These are phyloP conservation scores for Aphanomyces euteiches DNA, from an alignment of 352 stramenopile species.

Conservation along the genomic window DNA sequence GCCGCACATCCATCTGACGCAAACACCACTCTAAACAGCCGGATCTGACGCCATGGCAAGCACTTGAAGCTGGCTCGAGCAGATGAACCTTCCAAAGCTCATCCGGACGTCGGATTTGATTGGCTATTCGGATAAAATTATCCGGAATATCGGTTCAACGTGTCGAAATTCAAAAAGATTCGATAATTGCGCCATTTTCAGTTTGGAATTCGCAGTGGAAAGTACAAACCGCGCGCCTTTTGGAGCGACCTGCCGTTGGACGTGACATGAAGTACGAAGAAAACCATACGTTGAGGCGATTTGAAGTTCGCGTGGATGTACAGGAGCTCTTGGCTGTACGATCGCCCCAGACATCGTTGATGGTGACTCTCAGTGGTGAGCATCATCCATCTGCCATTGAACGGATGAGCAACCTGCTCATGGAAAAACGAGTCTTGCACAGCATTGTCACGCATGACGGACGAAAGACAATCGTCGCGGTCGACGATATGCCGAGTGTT, in stretches of 20 bases:
- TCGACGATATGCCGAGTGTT: conserved; percentile 15
- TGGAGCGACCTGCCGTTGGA: background rate
- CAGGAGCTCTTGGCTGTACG: conserved; percentile 12
- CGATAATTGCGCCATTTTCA: conserved; percentile 18
- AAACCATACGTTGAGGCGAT: background rate
- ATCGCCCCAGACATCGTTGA: conserved; percentile 1
- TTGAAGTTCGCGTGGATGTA: conserved; percentile 17
- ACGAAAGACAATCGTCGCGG: conserved; percentile 11
- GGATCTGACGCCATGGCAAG: background rate
- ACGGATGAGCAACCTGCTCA: conserved; percentile 11
- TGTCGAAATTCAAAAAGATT: conserved; percentile 24
- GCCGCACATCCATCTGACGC: background rate
- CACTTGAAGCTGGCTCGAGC: background rate
- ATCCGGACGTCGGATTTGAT: background rate
- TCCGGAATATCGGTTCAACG: conserved; percentile 10
- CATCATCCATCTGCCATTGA: conserved; percentile 2
- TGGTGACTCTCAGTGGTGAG: conserved; percentile 15
- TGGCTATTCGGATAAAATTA: conserved; percentile 5
- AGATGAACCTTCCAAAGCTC: background rate
- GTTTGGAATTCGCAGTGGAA: conserved; percentile 13
- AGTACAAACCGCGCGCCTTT: conserved; percentile 1
- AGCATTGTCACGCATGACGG: conserved; percentile 3
- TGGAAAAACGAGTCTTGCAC: conserved; percentile 17
- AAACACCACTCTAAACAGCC: background rate
- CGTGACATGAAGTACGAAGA: conserved; percentile 22